These are phyloP conservation scores for Fusarium heterosporum DNA, from an alignment of 2,329 filamentous ascomycete genomes.

Conservation along the genomic window DNA sequence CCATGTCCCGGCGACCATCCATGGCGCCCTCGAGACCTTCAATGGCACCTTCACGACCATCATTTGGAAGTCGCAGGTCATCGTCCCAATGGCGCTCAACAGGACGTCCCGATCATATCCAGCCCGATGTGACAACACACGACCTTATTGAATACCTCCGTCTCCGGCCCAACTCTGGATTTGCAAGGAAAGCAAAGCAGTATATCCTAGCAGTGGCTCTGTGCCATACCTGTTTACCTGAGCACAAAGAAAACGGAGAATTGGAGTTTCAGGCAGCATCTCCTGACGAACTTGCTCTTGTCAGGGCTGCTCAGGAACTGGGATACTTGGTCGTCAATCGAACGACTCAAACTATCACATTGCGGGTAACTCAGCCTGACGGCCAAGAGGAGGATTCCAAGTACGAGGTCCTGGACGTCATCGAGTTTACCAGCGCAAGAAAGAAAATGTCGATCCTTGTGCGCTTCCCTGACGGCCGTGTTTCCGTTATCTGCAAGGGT, in stretches of 20 bases:
- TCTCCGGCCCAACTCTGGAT: slow-evolving; percentile 77
- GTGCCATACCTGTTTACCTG: slow-evolving; percentile 91
- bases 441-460: slow-evolving; percentile 93
- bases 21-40: slow-evolving; percentile 46
- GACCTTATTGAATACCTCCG: slow-evolving; percentile 85
- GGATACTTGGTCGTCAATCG: slow-evolving; percentile 82
- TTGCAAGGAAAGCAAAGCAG: slow-evolving; percentile 82
- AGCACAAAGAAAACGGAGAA: slow-evolving; percentile 73
- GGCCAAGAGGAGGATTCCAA: slow-evolving; percentile 64
- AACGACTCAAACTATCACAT: slow-evolving; percentile 74
- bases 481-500: slow-evolving; percentile 90
- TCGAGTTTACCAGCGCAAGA: slow-evolving; percentile 89
- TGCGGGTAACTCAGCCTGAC: slow-evolving; percentile 56
- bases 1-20: slow-evolving; percentile 43
- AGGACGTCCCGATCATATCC: slow-evolving; percentile 60
- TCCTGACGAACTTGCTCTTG: slow-evolving; percentile 88
- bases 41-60: slow-evolving; percentile 47
- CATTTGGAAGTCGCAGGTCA: slow-evolving; percentile 54
- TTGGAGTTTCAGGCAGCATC: slow-evolving; percentile 90
- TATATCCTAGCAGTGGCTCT: slow-evolving; percentile 87
- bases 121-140: slow-evolving; percentile 72
- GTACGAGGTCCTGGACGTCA: slow-evolving; percentile 86
- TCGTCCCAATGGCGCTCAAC: slow-evolving; percentile 64
- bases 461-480: slow-evolving; percentile 83
- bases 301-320: slow-evolving; percentile 85